Conservation (phyloP, 768 basidiomycete genomes). For the Kwoniella bestiolae region DNA sequence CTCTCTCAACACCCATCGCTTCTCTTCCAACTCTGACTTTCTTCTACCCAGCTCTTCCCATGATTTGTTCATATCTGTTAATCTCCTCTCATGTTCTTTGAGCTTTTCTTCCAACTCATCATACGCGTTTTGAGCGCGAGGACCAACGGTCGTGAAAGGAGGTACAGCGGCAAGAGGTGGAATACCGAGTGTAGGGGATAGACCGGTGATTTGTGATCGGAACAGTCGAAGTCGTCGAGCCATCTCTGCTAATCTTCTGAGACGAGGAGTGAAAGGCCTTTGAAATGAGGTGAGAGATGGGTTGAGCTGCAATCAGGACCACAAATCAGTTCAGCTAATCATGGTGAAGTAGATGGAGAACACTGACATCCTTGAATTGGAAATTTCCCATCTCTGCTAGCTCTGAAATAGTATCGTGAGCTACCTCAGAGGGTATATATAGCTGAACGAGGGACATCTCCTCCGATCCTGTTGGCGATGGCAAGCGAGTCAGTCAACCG, state of each 20-base stretch:
- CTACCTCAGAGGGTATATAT: slow-evolving; percentile 94
- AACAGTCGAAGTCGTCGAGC: slow-evolving; percentile 93
- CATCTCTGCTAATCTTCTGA: slow-evolving; percentile 94
- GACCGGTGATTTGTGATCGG: slow-evolving; percentile 77
- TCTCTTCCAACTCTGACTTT: slow-evolving; percentile 85
- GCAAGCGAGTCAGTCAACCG: not conserved
- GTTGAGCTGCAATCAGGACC: slow-evolving; percentile 76
- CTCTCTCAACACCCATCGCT: slow-evolving; percentile 89
- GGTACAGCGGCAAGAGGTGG: slow-evolving; percentile 85
- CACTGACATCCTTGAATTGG: slow-evolving; percentile 95
- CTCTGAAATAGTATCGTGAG: slow-evolving; percentile 93
- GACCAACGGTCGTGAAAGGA: slow-evolving; percentile 84
- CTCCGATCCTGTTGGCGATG: slow-evolving; percentile 74
- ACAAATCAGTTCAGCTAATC: too few species aligned
- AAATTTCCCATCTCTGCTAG: slow-evolving; percentile 94
- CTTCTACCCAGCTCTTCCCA: slow-evolving; percentile 87
- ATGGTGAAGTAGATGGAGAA: too few species aligned
- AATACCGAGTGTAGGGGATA: slow-evolving; percentile 78
- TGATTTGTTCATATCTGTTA: slow-evolving; percentile 88
- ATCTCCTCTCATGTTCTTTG: slow-evolving; percentile 79
- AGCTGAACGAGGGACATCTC: slow-evolving; percentile 97
- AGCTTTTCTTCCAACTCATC: slow-evolving; percentile 91
- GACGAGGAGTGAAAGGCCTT: slow-evolving; percentile 95
- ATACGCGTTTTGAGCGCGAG: slow-evolving; percentile 87
- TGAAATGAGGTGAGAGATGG: slow-evolving; percentile 96